Evolutionary conservation across 345 rosid species (phyloP), one percentile per base, ranked within the genome.

Genomic region (Populus alba): DNA sequence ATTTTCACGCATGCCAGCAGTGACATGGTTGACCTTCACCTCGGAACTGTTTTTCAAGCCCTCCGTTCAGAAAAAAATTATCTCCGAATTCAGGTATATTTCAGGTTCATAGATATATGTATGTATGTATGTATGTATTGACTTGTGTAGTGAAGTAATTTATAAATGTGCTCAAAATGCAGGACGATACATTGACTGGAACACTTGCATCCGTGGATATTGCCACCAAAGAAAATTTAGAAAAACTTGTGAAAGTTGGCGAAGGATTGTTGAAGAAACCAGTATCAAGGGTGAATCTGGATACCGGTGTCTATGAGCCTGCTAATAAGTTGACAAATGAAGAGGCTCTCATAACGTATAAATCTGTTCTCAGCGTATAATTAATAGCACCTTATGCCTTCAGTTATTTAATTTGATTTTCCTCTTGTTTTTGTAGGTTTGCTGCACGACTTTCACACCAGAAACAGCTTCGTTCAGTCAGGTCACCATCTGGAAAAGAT

Each of bases 21-120:
- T 6, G 92, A 91, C 70, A 86, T 91, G 91, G 89, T 89, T 45
- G 97, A 92, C 77, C 77, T 80, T 59, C 92, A 91, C 77, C 76
- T 90, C 33, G 80, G 89, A 15, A 68, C 80, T 0, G 87, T 91
- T 1, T 92, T 90, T 29, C 80, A 81, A 63, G 87, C 92, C 67
- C 87, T 91, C 0, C 84, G 77, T 20, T 81, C 85, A 1, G 87
- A 87, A 57, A 71, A 83, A 8, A 91, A 81, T 66, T 89, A 88
- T 45, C 86, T 88, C 7, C 80, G 91, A 33, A 88, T 89, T 73
- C 91, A 89, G 85, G 90, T 85, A 74, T 33, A 33, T 23, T 15
- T 18, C 27, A 22, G 9, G 27, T 23, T 55, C 62, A 3, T 55
- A 23, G 1, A 1, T 6, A 17, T 17, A 5, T 49, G 22, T 5